Percentiles rank a stretch among this genome's conserved stretches.
Conservation (phyloP, 1,284 basidiomycete genomes). For the Cryptococcus hybrid region DNA sequence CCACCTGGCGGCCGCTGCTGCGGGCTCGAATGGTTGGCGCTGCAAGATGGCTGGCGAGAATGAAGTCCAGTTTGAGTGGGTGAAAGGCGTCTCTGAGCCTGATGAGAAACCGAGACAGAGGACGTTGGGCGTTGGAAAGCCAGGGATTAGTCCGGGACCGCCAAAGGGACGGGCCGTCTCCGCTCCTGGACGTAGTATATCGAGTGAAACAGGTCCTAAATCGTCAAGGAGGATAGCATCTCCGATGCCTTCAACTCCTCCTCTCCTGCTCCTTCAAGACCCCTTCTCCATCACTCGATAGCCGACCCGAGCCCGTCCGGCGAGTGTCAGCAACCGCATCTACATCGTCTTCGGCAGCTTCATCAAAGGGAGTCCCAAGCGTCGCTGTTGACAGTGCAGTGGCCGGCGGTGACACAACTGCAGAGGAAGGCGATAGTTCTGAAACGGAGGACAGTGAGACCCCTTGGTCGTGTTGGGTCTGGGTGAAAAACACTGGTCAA, state of each 20-base stretch:
- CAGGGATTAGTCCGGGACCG: neutral
- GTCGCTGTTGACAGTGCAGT: constrained; percentile 7
- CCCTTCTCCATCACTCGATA: constrained; percentile 15
- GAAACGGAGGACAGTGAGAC: constrained; percentile 87
- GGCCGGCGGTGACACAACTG: constrained; percentile 1
- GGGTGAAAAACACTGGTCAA: constrained; percentile 41
- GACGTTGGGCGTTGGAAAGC: too few relatives aligned
- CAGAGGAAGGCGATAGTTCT: constrained; percentile 4
- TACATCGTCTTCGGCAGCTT: neutral
- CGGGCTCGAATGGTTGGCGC: constrained; percentile 32
- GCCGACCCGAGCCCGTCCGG: constrained; percentile 24
- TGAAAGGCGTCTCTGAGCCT: constrained; percentile 28
- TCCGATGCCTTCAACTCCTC: neutral
- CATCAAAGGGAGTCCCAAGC: constrained; percentile 2
- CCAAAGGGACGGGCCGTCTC: neutral
- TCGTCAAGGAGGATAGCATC: neutral
- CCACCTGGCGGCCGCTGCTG: constrained; percentile 38
- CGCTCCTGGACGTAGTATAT: neutral
- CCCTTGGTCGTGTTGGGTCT: constrained; percentile 77
- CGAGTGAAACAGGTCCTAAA: neutral
- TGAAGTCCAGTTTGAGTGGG: constrained; percentile 50
- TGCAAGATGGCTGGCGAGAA: constrained; percentile 25
- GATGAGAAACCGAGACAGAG: constrained; percentile 4
- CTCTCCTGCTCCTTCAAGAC: constrained; percentile 8
- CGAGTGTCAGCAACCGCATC: constrained; percentile 18